A percentile compares a stretch with the other conserved stretches of the same genome.
Evolutionary conservation across 2,329 filamentous ascomycete genomes (phyloP).

Genomic region (Sclerotinia sclerotiorum): DNA sequence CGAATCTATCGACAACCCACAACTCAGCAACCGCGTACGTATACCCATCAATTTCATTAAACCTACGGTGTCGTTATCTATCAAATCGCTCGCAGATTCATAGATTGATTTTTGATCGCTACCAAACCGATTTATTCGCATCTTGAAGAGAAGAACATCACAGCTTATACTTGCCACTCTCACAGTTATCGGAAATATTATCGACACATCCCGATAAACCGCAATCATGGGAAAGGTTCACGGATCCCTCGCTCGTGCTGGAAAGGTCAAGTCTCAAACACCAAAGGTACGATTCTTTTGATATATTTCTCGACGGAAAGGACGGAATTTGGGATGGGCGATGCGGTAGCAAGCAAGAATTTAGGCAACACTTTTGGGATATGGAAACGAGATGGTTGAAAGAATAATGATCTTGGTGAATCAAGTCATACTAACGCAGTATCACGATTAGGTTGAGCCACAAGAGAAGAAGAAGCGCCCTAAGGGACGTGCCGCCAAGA

Average conservation of each 20-base stretch:
- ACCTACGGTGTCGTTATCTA: neutral
- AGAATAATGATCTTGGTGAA: constrained; percentile 6
- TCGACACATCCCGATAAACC: constrained; percentile 39
- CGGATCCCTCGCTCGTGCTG: constrained; percentile 91
- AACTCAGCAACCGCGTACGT: constrained; percentile 23
- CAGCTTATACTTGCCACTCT: constrained; percentile 28
- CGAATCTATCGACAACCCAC: constrained; percentile 18
- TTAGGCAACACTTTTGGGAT: neutral
- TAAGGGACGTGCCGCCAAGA: constrained; percentile 97
- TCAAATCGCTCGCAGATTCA: constrained; percentile 13
- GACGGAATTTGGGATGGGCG: neutral
- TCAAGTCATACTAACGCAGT: constrained; percentile 33
- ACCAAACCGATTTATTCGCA: neutral
- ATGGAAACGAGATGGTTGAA: neutral
- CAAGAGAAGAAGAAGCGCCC: constrained; percentile 97
- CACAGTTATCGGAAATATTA: constrained; percentile 36
- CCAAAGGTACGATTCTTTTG: constrained; percentile 67
- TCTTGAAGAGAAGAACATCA: neutral
- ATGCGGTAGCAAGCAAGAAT: neutral
- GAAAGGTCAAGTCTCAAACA: constrained; percentile 97
- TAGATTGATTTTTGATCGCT: neutral
- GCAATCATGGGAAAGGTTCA: constrained; percentile 88
- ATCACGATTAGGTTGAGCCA: constrained; percentile 67
- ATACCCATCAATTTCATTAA: constrained; percentile 17
- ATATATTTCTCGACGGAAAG: constrained; percentile 15